Percentiles rank a stretch among this genome's conserved stretches.
These are phyloP conservation scores for Barbatosphaeria neglecta DNA, from an alignment of 495 filamentous ascomycete species.

Conservation along the genomic window DNA sequence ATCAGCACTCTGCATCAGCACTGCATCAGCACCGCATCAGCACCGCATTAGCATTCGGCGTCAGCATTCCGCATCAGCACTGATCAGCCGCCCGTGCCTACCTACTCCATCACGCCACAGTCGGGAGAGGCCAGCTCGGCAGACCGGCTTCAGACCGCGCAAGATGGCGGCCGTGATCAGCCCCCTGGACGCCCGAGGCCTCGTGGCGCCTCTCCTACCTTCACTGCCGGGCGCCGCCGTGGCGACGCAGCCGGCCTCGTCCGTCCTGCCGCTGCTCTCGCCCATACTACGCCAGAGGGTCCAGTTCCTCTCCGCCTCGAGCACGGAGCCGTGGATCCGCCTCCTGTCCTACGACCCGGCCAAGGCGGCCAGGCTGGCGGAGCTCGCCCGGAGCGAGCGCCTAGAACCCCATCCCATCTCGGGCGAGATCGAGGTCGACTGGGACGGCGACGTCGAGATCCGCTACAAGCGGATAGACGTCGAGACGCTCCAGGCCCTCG, in stretches of 20 bases:
- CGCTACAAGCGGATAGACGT: constrained; percentile 68
- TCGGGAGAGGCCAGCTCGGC: background rate
- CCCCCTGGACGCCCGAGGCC: constrained; percentile 49
- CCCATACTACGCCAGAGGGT: constrained; percentile 87
- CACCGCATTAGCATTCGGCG: no score
- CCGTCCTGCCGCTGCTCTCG: constrained; percentile 70
- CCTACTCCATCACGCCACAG: background rate
- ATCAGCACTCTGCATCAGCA: no score
- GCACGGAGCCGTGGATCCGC: constrained; percentile 71
- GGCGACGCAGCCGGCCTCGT: constrained; percentile 64
- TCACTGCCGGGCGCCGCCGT: constrained; percentile 75
- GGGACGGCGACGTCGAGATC: constrained; percentile 47
- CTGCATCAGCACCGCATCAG: no score
- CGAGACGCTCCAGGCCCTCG: constrained; percentile 70
- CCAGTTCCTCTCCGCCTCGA: constrained; percentile 56
- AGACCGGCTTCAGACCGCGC: background rate
- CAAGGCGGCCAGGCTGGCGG: constrained; percentile 54
- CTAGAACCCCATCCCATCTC: constrained; percentile 87
- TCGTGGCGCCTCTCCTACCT: constrained; percentile 70
- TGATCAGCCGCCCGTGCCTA: no score
- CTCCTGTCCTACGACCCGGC: constrained; percentile 74
- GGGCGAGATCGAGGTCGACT: constrained; percentile 73
- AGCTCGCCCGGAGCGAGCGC: constrained; percentile 50
- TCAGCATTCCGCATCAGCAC: no score
- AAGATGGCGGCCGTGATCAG: constrained; percentile 34